Percentiles rank a stretch among this genome's conserved stretches.
Evolutionary conservation across 2,329 filamentous ascomycete species (phyloP).

Genomic region (Didymella keratinophila): DNA sequence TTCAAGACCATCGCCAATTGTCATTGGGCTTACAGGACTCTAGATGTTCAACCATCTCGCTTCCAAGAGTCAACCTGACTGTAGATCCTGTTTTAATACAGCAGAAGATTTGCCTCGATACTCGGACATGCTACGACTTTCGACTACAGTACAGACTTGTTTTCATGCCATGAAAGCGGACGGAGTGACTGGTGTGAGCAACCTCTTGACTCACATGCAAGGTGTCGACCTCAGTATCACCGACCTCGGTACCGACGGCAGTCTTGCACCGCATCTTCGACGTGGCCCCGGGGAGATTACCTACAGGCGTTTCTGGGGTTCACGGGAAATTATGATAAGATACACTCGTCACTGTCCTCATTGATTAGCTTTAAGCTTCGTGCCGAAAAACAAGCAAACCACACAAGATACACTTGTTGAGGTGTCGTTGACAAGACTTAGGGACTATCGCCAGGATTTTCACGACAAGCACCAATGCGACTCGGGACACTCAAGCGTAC

Average conservation of each 20-base stretch:
- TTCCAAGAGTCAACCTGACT: constrained; percentile 59
- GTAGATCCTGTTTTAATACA: constrained; percentile 56
- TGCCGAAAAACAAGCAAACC: too few species aligned
- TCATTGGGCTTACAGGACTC: too few species aligned
- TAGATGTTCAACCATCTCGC: constrained; percentile 40
- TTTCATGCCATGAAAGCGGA: constrained; percentile 42
- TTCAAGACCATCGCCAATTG: too few species aligned
- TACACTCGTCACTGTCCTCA: too few species aligned
- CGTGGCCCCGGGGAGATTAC: not conserved
- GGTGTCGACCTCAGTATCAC: constrained; percentile 58
- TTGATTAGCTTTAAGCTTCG: too few species aligned
- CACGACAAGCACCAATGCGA: not conserved
- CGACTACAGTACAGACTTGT: constrained; percentile 58
- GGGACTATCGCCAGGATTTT: not conserved
- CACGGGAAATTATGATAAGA: too few species aligned
- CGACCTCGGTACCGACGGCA: not conserved
- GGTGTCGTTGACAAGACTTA: too few species aligned
- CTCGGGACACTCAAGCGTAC: too few species aligned
- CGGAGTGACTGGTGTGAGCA: constrained; percentile 62
- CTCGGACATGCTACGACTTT: constrained; percentile 59
- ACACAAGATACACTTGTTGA: too few species aligned
- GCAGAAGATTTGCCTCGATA: constrained; percentile 52
- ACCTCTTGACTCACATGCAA: constrained; percentile 62
- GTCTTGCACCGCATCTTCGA: constrained; percentile 54
- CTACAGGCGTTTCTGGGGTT: too few species aligned